Conservation (phyloP, 108 stramenopile genomes). For the Parmales sp. region DNA sequence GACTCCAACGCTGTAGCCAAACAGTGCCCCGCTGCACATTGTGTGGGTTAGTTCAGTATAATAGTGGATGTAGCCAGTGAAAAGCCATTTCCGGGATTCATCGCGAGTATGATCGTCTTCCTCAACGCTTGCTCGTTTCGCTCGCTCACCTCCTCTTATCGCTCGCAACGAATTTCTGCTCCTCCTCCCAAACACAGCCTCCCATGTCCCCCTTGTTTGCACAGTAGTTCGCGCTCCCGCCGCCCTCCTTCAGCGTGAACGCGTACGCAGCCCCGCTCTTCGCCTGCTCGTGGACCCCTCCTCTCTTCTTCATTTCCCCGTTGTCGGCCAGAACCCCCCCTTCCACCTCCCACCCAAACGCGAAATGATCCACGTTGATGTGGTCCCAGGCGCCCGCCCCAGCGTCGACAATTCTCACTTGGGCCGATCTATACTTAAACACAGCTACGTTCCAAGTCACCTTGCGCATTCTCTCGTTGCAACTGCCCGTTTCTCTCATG, state of each 20-base stretch:
- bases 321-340: constrained; percentile 14
- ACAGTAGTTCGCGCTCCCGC: not conserved
- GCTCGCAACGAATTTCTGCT: constrained; percentile 42
- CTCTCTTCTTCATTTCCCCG: constrained; percentile 21
- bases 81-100: constrained; percentile 28
- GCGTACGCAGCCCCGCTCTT: constrained; percentile 59
- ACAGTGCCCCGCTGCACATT: constrained; percentile 28
- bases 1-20: constrained; percentile 46
- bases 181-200: constrained; percentile 51
- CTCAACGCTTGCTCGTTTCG: no score
- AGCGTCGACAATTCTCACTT: constrained; percentile 56
- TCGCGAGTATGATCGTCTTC: no score
- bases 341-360: constrained; percentile 44
- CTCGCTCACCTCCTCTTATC: constrained; percentile 55
- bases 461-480: constrained; percentile 47
- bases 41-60: constrained; percentile 18
- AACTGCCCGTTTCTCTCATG: constrained; percentile 53
- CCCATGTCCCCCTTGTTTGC: constrained; percentile 18
- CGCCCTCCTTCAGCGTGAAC: constrained; percentile 26
- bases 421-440: constrained; percentile 41
- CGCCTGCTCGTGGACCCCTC: no score
- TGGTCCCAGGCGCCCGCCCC: constrained; percentile 50
- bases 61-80: constrained; percentile 26
- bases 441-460: constrained; percentile 43
- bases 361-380: constrained; percentile 63